Base-by-base conservation (phyloP, 768 basidiomycete species). In the Naganishia vaughanmartiniae region DNA sequence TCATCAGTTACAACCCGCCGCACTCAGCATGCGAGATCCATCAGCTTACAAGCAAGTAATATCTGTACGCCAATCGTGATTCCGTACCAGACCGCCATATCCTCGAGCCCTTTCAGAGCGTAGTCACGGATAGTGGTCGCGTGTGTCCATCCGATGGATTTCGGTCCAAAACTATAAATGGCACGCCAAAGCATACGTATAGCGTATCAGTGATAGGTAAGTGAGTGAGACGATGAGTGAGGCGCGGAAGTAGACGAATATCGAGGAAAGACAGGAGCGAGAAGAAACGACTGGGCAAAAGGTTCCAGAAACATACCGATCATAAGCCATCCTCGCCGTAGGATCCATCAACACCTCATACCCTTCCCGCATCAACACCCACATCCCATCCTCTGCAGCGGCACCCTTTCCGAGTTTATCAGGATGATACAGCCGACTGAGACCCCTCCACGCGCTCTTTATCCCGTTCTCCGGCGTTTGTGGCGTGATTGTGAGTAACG, bases 331-430 rank as follows among this genome's bases (percentile, higher is more conserved):
- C 26, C 60, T 34, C 26, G 60, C 60, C 21, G 36, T 63, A 10
- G 60, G 60, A 26, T 63, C 60, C 60, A 63, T 63, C 36, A 63
- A 30, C 39, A 63, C 60, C 39, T 63, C 60, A 28, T 63, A 63
- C 24, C 3, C 36, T 42, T 63, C 60, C 26, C 60, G 15, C 60
- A 63, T 63, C 10, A 21, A 17, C 12, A 63, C 60, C 60, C 60
- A 63, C 24, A 63, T 9, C n/a, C 48, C 48, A 26, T 24, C 48
- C 12, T 46, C 36, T 12, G 2, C 60, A 6, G 21, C n/a, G n/a
- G n/a, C 48, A 24, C 60, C 14, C 26, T 15, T 34, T 11, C 60
- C 60, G 17, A 63, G 60, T 26, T 63, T 63, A 34, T 63, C 60
- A 1, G 60, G 60, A 17, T 63, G 60, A 45, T 63, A 45, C 28